phyloP scores from a whole-genome alignment of 2,329 filamentous ascomycete species.

The Chaetothyriales sp. region DNA sequence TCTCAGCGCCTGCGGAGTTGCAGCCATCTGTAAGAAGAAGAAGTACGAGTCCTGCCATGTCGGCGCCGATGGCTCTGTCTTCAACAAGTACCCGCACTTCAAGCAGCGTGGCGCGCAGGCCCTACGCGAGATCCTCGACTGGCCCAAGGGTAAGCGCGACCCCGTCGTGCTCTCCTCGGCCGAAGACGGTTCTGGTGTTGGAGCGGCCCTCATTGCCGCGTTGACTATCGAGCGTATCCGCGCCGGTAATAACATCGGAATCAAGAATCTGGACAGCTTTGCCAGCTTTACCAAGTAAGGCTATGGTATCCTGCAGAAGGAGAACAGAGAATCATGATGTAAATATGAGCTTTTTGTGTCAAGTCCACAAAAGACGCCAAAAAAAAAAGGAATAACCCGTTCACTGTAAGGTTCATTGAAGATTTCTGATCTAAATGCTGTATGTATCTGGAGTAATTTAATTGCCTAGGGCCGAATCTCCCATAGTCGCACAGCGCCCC shows the following conservation, averaged over 20 bases:
- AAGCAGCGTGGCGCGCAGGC: constrained; percentile 81
- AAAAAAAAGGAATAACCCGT: not conserved
- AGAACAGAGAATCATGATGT: not conserved
- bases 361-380: no score
- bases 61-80: constrained; percentile 90
- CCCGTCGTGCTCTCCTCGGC: constrained; percentile 76
- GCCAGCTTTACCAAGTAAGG: not conserved
- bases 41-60: constrained; percentile 76
- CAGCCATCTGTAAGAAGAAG: constrained; percentile 96
- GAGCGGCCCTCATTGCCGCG: constrained; percentile 80
- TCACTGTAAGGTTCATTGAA: no score
- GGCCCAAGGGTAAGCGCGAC: constrained; percentile 58
- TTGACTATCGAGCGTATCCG: constrained; percentile 48
- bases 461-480: constrained; percentile 55
- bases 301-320: not conserved
- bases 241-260: constrained; percentile 43
- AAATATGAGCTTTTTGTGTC: no score
- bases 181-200: constrained; percentile 94
- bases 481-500: constrained; percentile 78
- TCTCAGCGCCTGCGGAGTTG: constrained; percentile 84
- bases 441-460: not conserved
- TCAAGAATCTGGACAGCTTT: constrained; percentile 34
- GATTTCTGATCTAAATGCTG: not conserved
- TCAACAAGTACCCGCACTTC: constrained; percentile 99
- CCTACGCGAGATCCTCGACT: constrained; percentile 88